phyloP scores from a whole-genome alignment of 1,284 basidiomycete genomes.

The Apiotrichum veenhuisii region DNA sequence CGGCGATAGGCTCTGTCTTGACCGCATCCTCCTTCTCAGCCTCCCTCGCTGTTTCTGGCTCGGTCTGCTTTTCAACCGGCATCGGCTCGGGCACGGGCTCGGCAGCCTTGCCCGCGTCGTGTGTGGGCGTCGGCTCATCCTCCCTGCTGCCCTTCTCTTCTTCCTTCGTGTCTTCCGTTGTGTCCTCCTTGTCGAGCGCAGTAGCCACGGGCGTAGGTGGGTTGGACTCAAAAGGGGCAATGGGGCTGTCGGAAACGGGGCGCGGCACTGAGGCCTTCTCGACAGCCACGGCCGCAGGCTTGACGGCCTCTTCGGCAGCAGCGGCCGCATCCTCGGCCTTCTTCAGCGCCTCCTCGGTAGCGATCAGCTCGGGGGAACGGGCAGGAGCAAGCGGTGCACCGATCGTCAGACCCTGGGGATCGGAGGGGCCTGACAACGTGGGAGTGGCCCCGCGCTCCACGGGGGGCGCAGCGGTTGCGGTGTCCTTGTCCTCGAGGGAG shows the following conservation, averaged over 20 bases:
- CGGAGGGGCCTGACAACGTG: background rate
- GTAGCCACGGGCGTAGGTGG: background rate
- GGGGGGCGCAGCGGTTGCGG: background rate
- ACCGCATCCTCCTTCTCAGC: background rate
- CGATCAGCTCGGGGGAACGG: background rate
- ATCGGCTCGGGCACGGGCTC: background rate
- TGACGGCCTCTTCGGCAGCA: conserved; percentile 21
- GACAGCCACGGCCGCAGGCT: conserved; percentile 12
- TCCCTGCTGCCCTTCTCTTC: background rate
- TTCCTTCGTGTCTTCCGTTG: background rate
- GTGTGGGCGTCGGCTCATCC: background rate
- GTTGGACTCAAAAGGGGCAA: background rate
- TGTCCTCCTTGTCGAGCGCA: background rate
- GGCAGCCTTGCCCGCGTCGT: background rate
- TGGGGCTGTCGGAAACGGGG: too few species aligned
- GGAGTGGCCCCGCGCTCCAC: background rate
- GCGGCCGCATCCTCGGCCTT: background rate
- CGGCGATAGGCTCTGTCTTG: conserved; percentile 1
- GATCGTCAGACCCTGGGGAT: background rate
- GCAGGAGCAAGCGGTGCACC: background rate
- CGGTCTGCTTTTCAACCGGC: background rate
- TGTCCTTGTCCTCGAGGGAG: background rate
- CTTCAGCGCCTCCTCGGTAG: background rate
- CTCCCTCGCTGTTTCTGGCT: background rate
- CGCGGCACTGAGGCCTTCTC: background rate